Evolutionary conservation across 495 filamentous ascomycete genomes (phyloP), one percentile per base, ranked within the genome.

Genomic region (Aspergillus steynii): DNA sequence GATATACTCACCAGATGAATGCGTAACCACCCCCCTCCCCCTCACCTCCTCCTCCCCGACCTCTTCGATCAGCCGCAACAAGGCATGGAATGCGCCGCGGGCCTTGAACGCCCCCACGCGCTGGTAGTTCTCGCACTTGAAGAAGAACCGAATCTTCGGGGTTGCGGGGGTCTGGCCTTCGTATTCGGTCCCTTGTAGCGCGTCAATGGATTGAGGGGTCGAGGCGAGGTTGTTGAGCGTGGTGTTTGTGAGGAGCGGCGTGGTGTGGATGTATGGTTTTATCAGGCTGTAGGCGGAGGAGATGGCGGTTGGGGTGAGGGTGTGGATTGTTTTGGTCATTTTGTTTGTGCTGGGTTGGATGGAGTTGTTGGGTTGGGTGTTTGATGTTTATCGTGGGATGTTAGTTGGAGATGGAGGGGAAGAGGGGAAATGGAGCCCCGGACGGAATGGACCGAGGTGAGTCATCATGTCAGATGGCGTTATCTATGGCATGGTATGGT

Each of bases 51-150:
- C 74, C 74, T 84, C 84, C 32, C 86, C 83, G 10, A 85, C 82
- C 61, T 88, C 84, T 59, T 80, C 77, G 56, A 84, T 85, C 62
- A 99, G 72, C n/a, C 89, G 71, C 54, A 86, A 78, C 49, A 99
- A 69, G 2, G 94, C 94, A 78, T 97, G 92, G 63, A 96, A 96
- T 2, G 95, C 94, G 2, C 94, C 94, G 0, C 94, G 80, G 25
- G 86, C 87, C 77, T 99, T 99, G 79, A 99, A 99, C 15, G 94
- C 94, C 57, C 94, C 95, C 55, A 95, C 88, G 50, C 86, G 87
- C 77, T 97, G 94, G 42, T 88, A 82, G 76, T 97, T 97, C 80
- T 99, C 94, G 76, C 92, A 96, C 78, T 99, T 99, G 83, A 99
- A 96, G 75, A 89, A 93, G 62, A 99, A 82, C 6, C 84, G 82